Conservation (phyloP, 2,329 filamentous ascomycete genomes). For the Zymoseptoria tritici region DNA sequence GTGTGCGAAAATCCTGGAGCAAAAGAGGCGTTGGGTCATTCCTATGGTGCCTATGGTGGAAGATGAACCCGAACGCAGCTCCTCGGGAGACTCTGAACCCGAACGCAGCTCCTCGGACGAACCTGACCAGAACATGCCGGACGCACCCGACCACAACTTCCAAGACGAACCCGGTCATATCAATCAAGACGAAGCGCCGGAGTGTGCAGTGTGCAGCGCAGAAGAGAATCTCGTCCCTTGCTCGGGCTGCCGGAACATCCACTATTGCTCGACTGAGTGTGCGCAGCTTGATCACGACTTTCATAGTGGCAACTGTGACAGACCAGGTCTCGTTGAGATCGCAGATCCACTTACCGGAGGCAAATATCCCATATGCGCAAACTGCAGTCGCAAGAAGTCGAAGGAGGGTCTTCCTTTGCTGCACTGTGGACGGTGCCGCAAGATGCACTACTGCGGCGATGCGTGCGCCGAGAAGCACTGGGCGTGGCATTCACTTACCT, state of each 20-base stretch:
- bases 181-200: background rate
- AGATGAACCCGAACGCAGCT: background rate
- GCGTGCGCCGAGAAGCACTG: background rate
- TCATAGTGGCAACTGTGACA: background rate
- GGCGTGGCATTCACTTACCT: background rate
- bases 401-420: background rate
- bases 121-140: too few relatives aligned
- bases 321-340: background rate
- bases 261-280: too few relatives aligned
- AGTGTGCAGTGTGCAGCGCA: background rate
- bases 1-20: background rate
- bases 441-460: background rate
- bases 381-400: background rate
- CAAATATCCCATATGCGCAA: background rate
- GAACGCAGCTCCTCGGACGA: too few relatives aligned
- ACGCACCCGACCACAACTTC: too few relatives aligned
- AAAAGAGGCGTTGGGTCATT: background rate
- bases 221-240: background rate
- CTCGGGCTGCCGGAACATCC: background rate
- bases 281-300: too few relatives aligned
- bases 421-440: background rate
- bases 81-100: too few relatives aligned
- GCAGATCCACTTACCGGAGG: background rate
- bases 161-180: too few relatives aligned
- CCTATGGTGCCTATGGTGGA: background rate